These are phyloP conservation scores for Helenozyma baotianmanensis DNA, from an alignment of 805 yeast species.

Conservation along the genomic window DNA sequence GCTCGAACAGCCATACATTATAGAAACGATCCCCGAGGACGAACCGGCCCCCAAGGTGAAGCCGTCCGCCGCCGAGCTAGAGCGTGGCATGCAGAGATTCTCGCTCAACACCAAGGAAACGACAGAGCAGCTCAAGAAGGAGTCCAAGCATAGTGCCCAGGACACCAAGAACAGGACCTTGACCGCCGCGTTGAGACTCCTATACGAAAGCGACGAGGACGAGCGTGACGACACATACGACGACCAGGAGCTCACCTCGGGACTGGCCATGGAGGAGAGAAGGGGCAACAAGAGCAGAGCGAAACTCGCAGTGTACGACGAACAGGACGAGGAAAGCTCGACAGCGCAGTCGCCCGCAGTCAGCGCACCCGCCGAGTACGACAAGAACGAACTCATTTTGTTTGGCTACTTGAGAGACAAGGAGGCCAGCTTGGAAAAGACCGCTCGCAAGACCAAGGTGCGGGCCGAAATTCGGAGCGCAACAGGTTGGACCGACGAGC, in stretches of 20 bases:
- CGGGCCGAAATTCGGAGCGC: conserved; percentile 49
- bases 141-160: conserved; percentile 6
- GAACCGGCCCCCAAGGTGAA: not conserved
- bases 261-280: conserved; percentile 12
- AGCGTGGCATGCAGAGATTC: conserved; percentile 12
- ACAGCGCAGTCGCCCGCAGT: conserved; percentile 17
- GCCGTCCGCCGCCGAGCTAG: conserved; percentile 8
- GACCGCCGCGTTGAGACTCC: conserved; percentile 53
- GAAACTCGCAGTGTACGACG: conserved; percentile 29
- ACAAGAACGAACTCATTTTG: conserved; percentile 48
- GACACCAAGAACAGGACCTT: conserved; percentile 55
- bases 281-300: conserved; percentile 10
- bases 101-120: conserved; percentile 21
- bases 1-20: conserved; percentile 55
- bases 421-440: conserved; percentile 40
- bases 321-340: conserved; percentile 11
- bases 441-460: conserved; percentile 45
- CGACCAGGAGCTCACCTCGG: conserved; percentile 46
- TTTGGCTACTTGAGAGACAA: conserved; percentile 50
- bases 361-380: conserved; percentile 18
- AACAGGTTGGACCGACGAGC: conserved; percentile 80
- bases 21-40: conserved; percentile 23
- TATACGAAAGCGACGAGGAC: conserved; percentile 76
- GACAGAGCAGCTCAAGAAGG: conserved; percentile 9
- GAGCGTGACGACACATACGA: conserved; percentile 78